Conservation (phyloP, 805 yeast species). For the Cyberlindnera mycetangii region DNA sequence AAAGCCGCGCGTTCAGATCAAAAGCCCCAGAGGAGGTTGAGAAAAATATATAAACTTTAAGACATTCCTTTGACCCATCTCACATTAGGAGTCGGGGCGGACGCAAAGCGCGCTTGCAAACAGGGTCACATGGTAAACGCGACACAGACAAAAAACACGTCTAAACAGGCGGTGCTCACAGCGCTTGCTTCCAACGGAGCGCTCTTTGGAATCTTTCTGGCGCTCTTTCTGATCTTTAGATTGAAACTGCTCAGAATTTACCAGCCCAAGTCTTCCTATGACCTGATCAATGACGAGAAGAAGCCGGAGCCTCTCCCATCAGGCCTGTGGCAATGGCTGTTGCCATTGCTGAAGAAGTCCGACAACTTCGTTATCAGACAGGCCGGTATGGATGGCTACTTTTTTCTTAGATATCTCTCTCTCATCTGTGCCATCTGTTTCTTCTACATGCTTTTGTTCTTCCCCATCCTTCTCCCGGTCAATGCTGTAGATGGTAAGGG, state of each 20-base stretch:
- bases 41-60: background rate
- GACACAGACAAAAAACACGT: constrained; percentile 35
- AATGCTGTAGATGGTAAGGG: constrained; percentile 69
- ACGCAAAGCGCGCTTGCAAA: no score
- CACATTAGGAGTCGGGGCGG: no score
- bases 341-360: constrained; percentile 58
- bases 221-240: constrained; percentile 63
- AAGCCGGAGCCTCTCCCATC: constrained; percentile 71
- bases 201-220: constrained; percentile 59
- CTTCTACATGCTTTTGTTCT: constrained; percentile 51
- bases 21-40: background rate
- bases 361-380: constrained; percentile 78
- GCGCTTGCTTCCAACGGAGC: constrained; percentile 66
- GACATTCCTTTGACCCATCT: no score
- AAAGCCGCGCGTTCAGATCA: background rate
- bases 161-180: constrained; percentile 74
- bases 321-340: constrained; percentile 71
- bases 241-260: constrained; percentile 68
- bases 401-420: constrained; percentile 76
- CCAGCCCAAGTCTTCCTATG: constrained; percentile 73
- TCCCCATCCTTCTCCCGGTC: constrained; percentile 76
- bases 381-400: constrained; percentile 92
- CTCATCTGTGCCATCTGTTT: constrained; percentile 52
- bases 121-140: constrained; percentile 18
- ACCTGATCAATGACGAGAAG: constrained; percentile 55